Evolutionary conservation across 371 early-diverging fungal genomes (phyloP), one percentile per base, ranked within the genome.

Genomic region (Circinella minor): DNA sequence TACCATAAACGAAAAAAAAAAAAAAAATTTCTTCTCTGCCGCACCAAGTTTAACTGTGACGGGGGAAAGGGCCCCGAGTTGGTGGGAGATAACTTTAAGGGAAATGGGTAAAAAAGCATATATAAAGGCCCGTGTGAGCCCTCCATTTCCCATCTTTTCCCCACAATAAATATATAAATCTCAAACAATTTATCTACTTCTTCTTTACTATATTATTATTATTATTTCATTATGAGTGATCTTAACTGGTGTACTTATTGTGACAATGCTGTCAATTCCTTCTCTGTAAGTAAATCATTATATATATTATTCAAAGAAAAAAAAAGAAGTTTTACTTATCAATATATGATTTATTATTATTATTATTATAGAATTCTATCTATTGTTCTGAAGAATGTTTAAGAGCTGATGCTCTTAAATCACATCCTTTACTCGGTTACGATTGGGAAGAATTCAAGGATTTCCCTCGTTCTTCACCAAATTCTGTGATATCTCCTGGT

Each of bases 331-430:
- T 51, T 5, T 9, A 37, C 37, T 38, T 47, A 57, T n/a, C 7
- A 7, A 18, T 17, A 43, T 43, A 43, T 4, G 27, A 13, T 14
- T 7, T 65, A n/a, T 68, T 37, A 34, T 36, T 37, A 36, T 68
- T 43, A 36, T 46, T 59, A 18, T 27, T n/a, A 57, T 66, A 77
- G 77, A 77, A 74, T 63, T 74, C 77, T 18, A 70, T 77, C 20
- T 77, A 77, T 51, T 77, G 77, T 65, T 72, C 72, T 47, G 77
- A 77, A 67, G 74, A 74, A 49, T 77, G 77, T 49, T 63, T 77
- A 14, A 69, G 74, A 36, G 67, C 70, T 11, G 77, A 77, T 55
- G 74, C 77, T 34, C 57, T 77, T 46, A 74, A 68, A 38, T 74
- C 72, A 55, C 74, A 77, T 65, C 77, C 77, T 34, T 49, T 77